Conservation (phyloP, 345 rosid species). For the Lepidium didymum region DNA sequence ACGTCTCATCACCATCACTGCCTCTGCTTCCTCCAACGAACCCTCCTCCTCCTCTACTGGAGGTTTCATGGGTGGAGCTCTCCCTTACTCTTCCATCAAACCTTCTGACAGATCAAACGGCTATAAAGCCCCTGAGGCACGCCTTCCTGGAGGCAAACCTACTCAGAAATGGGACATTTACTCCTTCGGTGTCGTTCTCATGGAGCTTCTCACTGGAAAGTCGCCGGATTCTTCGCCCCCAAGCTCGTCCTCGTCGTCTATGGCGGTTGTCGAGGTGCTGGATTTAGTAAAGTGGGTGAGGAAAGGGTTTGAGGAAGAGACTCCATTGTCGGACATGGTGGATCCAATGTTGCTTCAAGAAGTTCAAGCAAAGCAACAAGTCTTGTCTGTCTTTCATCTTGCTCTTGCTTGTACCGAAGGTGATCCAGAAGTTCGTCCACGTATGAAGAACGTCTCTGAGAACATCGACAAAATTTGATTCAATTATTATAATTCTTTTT, state of each 20-base stretch:
- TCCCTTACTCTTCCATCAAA: constrained; percentile 64
- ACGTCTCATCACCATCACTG: constrained; percentile 71
- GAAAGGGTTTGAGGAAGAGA: constrained; percentile 87
- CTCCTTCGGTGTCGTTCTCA: constrained; percentile 74
- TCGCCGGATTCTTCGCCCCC: constrained; percentile 78
- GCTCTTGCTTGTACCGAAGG: constrained; percentile 84
- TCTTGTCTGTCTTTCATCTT: constrained; percentile 72
- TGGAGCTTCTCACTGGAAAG: constrained; percentile 84
- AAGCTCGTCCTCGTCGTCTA: constrained; percentile 52
- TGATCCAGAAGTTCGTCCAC: constrained; percentile 82
- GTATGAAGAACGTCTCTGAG: constrained; percentile 89
- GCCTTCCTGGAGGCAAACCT: constrained; percentile 50
- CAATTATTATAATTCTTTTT: constrained; percentile 3
- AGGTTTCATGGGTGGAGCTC: constrained; percentile 73
- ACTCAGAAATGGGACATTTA: constrained; percentile 87
- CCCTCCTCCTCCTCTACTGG: constrained; percentile 37
- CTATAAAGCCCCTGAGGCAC: constrained; percentile 83
- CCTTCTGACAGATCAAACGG: constrained; percentile 46
- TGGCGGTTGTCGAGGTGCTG: constrained; percentile 53
- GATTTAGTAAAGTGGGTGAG: constrained; percentile 89
- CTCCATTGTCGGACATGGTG: constrained; percentile 83
- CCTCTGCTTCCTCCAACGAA: constrained; percentile 26
- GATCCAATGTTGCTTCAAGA: constrained; percentile 82
- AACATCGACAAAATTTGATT: constrained; percentile 60
- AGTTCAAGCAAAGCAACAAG: constrained; percentile 91